These are phyloP conservation scores for Phytopythium aichiense DNA, from an alignment of 352 stramenopile species.

Conservation along the genomic window DNA sequence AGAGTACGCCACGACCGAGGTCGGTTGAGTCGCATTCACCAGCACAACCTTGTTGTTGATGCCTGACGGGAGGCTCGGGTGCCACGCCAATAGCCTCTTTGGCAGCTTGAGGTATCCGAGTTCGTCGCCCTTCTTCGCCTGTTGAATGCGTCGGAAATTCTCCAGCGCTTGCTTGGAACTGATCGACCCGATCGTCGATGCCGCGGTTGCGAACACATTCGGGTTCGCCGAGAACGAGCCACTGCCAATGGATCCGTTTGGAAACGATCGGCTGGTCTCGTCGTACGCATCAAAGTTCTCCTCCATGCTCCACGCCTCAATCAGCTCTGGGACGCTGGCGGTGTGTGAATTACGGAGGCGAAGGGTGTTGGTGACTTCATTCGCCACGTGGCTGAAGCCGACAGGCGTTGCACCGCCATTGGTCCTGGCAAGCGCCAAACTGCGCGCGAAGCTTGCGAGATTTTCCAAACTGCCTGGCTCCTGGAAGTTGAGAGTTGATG, in stretches of 20 bases:
- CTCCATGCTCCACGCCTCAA: conserved; percentile 56
- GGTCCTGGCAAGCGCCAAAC: conserved; percentile 23
- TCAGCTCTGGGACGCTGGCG: conserved; percentile 29
- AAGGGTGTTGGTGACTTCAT: conserved; percentile 75
- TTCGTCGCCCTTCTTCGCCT: conserved; percentile 54
- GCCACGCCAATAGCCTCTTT: conserved; percentile 75
- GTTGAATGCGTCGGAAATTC: conserved; percentile 55
- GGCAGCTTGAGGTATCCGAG: conserved; percentile 75
- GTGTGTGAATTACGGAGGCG: conserved; percentile 19
- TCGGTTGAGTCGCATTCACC: conserved; percentile 77
- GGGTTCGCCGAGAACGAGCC: conserved; percentile 20
- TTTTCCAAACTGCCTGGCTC: conserved; percentile 70
- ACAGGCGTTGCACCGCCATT: conserved; percentile 8
- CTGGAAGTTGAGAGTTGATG: conserved; percentile 35
- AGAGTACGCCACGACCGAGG: conserved; percentile 83
- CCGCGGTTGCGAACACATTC: conserved; percentile 29
- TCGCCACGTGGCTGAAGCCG: conserved; percentile 51
- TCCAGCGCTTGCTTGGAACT: conserved; percentile 59
- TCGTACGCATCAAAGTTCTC: conserved; percentile 63
- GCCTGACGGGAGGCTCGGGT: conserved; percentile 69
- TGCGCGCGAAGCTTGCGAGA: conserved; percentile 67
- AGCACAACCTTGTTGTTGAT: conserved; percentile 71
- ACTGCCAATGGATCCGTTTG: conserved; percentile 45
- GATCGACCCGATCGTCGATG: conserved; percentile 64
- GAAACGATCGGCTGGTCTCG: conserved; percentile 60